Conservation (phyloP, 306 rosid genomes). For the Vachellia collinsii region DNA sequence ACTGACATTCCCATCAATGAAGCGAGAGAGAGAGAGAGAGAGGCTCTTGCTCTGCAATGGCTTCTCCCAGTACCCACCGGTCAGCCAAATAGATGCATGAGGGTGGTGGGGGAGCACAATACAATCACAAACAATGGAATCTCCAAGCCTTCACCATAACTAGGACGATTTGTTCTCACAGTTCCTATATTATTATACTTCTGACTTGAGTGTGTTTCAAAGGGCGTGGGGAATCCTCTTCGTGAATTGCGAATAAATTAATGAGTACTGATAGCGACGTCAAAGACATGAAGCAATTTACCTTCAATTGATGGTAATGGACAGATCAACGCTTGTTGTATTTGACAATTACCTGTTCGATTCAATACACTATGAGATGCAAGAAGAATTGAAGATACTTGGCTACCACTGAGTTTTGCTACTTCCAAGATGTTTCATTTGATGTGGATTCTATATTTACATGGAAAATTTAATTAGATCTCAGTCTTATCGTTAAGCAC, state of each 20-base stretch:
- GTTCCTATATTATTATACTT: neutral
- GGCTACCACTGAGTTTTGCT: neutral
- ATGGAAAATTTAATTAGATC: neutral
- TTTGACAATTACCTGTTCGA: neutral
- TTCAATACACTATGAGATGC: neutral
- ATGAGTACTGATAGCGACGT: neutral
- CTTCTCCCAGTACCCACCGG: constrained; percentile 9
- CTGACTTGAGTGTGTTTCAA: neutral
- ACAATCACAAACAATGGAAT: constrained; percentile 4
- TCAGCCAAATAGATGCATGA: constrained; percentile 38
- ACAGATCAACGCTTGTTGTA: neutral
- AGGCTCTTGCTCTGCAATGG: constrained; percentile 22
- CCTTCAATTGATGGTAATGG: neutral
- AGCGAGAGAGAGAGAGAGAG: constrained; percentile 13
- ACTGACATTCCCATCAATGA: constrained; percentile 48
- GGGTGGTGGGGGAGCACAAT: constrained; percentile 17
- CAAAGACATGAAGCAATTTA: neutral
- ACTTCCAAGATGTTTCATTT: neutral
- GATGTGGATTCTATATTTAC: neutral
- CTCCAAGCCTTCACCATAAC: constrained; percentile 38
- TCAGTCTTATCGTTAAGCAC: too few relatives aligned
- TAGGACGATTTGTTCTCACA: neutral
- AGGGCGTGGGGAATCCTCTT: constrained; percentile 1
- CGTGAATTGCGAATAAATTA: neutral
- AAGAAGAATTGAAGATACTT: neutral